These are phyloP conservation scores for Scedosporium apiospermum DNA, from an alignment of 2,329 filamentous ascomycete genomes.

Conservation along the genomic window DNA sequence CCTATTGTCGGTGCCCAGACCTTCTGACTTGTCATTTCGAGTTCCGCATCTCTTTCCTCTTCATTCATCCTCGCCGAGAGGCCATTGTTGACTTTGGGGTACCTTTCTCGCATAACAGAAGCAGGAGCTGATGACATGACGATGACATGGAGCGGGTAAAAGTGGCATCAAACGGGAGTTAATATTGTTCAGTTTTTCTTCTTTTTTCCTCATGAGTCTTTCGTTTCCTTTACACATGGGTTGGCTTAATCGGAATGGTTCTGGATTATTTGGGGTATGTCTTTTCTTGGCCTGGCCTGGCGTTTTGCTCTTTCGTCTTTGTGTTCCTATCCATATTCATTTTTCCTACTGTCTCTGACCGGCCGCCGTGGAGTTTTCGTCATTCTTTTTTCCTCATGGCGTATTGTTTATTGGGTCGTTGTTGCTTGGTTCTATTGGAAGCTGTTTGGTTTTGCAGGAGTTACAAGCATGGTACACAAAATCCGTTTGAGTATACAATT, in stretches of 20 bases:
- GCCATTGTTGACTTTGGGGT: background rate
- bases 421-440: background rate
- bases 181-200: constrained; percentile 3
- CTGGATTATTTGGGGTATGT: background rate
- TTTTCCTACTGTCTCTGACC: background rate
- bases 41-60: background rate
- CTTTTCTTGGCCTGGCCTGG: background rate
- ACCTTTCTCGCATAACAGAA: background rate
- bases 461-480: constrained; percentile 4
- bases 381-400: background rate
- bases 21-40: constrained; percentile 4
- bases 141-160: background rate
- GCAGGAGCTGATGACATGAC: background rate
- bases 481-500: constrained; percentile 1
- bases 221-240: background rate
- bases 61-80: background rate
- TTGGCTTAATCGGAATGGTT: background rate
- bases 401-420: background rate
- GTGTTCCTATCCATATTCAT: background rate
- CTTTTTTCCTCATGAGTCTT: background rate
- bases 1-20: constrained; percentile 10
- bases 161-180: constrained; percentile 4
- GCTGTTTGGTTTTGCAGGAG: background rate
- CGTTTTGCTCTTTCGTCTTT: background rate
- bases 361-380: background rate